These are phyloP conservation scores for Cymodocea nodosa DNA, from an alignment of 116 monocot species.

Conservation along the genomic window DNA sequence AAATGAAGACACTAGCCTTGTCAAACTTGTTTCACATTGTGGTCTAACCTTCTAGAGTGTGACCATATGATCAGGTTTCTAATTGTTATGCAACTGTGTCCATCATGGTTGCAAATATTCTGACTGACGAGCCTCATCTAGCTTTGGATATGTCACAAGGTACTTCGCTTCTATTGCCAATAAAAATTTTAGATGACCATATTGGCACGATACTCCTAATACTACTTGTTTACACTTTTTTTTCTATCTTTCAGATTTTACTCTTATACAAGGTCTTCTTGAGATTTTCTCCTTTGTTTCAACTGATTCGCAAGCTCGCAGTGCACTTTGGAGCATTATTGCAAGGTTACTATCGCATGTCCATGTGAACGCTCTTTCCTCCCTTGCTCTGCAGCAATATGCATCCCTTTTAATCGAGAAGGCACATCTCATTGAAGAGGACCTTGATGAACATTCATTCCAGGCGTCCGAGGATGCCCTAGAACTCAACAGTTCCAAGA, in stretches of 20 bases:
- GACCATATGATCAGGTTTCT: slow-evolving; percentile 24
- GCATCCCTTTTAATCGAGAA: slow-evolving; percentile 31
- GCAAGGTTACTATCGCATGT: slow-evolving; percentile 30
- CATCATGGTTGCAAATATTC: slow-evolving; percentile 70
- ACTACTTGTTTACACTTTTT: neutral
- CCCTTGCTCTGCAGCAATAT: slow-evolving; percentile 20
- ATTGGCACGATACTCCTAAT: neutral
- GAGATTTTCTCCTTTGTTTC: slow-evolving; percentile 65
- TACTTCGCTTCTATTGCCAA: slow-evolving; percentile 11
- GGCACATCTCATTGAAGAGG: slow-evolving; percentile 43
- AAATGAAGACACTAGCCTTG: neutral
- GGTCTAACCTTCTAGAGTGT: neutral
- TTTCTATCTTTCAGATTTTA: slow-evolving; percentile 60
- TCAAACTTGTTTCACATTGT: neutral
- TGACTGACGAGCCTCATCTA: slow-evolving; percentile 45
- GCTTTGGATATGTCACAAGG: slow-evolving; percentile 34
- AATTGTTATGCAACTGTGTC: slow-evolving; percentile 32
- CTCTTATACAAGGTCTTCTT: slow-evolving; percentile 49
- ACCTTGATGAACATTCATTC: slow-evolving; percentile 28
- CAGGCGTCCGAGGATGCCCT: slow-evolving; percentile 10
- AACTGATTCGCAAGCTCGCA: slow-evolving; percentile 46
- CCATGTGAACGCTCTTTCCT: slow-evolving; percentile 13
- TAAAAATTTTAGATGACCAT: neutral
- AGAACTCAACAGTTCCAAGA: slow-evolving; percentile 6
- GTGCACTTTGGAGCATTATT: slow-evolving; percentile 70